Evolutionary conservation across 257 asterid genomes (phyloP).

Genomic region (Cruciata laevipes): DNA sequence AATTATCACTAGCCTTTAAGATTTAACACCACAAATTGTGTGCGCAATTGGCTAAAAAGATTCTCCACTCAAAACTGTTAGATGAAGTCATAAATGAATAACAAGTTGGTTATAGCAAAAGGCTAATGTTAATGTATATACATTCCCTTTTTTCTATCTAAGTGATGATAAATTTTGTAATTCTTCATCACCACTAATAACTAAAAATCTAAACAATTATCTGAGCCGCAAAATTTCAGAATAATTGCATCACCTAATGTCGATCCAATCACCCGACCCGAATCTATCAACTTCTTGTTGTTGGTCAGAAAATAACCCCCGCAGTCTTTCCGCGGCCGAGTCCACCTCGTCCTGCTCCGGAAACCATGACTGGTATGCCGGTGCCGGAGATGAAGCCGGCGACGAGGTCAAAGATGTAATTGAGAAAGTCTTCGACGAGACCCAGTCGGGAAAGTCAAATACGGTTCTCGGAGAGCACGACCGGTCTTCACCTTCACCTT

Average conservation of each 20-base stretch:
- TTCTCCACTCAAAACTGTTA: conserved; percentile 9
- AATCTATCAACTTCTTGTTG: conserved; percentile 39
- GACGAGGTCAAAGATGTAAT: conserved; percentile 36
- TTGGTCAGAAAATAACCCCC: conserved; percentile 18
- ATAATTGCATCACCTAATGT: conserved; percentile 42
- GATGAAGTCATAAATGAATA: conserved; percentile 15
- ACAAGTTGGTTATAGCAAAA: conserved; percentile 1
- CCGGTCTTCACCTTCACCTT: neutral
- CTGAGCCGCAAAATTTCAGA: conserved; percentile 6
- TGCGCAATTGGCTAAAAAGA: neutral
- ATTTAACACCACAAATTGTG: neutral
- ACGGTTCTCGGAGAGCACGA: conserved; percentile 62
- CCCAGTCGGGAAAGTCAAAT: conserved; percentile 68
- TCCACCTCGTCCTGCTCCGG: conserved; percentile 1
- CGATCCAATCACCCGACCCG: conserved; percentile 56
- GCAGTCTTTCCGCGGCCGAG: conserved; percentile 40
- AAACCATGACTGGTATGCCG: conserved; percentile 12
- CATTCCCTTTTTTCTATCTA: neutral
- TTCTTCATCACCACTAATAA: neutral
- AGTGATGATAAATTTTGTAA: neutral
- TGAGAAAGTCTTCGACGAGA: conserved; percentile 27
- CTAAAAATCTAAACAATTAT: neutral
- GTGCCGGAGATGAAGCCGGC: conserved; percentile 15
- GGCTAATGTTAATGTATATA: neutral
- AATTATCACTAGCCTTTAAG: neutral